phyloP scores from a whole-genome alignment of 169 alveolate genomes.

The Cryptosporidium canis region DNA sequence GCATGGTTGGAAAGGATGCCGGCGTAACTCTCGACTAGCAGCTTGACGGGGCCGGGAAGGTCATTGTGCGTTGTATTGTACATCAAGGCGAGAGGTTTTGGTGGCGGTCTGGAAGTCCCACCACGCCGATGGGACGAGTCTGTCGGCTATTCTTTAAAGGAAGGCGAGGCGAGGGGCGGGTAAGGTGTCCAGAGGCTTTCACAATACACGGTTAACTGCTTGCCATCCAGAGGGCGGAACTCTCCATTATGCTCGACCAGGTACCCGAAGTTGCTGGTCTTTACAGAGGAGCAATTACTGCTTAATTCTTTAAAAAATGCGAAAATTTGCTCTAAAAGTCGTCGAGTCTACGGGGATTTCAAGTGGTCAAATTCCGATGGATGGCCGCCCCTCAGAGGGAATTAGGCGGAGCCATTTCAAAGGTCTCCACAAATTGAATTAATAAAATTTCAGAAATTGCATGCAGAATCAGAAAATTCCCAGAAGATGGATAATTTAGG shows the following conservation, averaged over 20 bases:
- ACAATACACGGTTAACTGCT: too few relatives aligned
- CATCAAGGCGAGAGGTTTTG: not conserved
- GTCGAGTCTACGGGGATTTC: not conserved
- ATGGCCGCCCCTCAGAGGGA: not conserved
- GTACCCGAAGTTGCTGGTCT: too few relatives aligned
- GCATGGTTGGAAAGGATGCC: constrained; percentile 5
- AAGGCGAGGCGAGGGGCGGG: too few relatives aligned
- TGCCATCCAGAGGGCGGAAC: not conserved
- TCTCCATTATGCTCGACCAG: too few relatives aligned
- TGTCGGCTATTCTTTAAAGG: too few relatives aligned
- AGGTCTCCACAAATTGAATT: constrained; percentile 1
- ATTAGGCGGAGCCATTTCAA: constrained; percentile 8
- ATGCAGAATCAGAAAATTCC: not conserved
- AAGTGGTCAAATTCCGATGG: not conserved
- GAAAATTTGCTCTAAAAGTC: not conserved
- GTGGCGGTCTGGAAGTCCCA: too few relatives aligned
- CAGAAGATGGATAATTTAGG: not conserved
- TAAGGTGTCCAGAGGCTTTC: too few relatives aligned
- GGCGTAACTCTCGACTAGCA: not conserved
- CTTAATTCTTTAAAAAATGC: not conserved
- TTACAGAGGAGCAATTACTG: not conserved
- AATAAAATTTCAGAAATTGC: constrained; percentile 35
- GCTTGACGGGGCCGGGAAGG: not conserved
- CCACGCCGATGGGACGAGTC: too few relatives aligned
- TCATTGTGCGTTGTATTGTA: not conserved